Evolutionary conservation across 192 early-diverging fungal genomes (phyloP).

Genomic region (Coemansia sp.): DNA sequence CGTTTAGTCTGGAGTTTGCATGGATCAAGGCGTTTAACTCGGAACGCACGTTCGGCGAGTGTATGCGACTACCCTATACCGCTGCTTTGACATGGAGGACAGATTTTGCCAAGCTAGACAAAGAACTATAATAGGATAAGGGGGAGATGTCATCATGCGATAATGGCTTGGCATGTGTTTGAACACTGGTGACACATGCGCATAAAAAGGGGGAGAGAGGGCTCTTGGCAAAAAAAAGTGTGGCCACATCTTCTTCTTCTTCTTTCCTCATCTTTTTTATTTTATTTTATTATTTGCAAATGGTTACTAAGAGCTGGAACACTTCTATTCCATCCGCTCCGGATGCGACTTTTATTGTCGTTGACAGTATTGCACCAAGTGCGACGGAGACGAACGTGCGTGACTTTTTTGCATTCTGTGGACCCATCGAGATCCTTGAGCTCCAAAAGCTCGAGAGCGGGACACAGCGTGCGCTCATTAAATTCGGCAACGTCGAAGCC

Average conservation of each 20-base stretch:
- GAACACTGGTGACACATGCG: neutral
- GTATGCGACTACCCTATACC: constrained; percentile 59
- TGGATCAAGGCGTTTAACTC: constrained; percentile 91
- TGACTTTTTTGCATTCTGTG: constrained; percentile 50
- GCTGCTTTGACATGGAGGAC: constrained; percentile 38
- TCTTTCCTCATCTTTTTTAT: neutral
- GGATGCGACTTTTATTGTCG: constrained; percentile 34
- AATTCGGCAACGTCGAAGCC: constrained; percentile 28
- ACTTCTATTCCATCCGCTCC: constrained; percentile 24
- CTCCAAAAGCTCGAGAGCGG: constrained; percentile 40
- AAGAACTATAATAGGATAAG: constrained; percentile 16
- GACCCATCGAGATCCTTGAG: constrained; percentile 34
- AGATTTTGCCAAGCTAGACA: constrained; percentile 41
- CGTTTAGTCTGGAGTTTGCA: constrained; percentile 87
- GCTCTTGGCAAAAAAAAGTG: neutral
- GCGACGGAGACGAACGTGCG: constrained; percentile 32
- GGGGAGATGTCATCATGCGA: constrained; percentile 2
- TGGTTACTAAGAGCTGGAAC: constrained; percentile 43
- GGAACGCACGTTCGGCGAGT: constrained; percentile 72
- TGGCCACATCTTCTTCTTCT: neutral
- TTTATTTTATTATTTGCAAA: constrained; percentile 15
- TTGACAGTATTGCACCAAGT: constrained; percentile 30
- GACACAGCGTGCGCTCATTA: constrained; percentile 37
- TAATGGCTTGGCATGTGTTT: neutral
- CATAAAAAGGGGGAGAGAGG: neutral